Evolutionary conservation across 352 stramenopile species (phyloP).

Genomic region (Albugo candida): DNA sequence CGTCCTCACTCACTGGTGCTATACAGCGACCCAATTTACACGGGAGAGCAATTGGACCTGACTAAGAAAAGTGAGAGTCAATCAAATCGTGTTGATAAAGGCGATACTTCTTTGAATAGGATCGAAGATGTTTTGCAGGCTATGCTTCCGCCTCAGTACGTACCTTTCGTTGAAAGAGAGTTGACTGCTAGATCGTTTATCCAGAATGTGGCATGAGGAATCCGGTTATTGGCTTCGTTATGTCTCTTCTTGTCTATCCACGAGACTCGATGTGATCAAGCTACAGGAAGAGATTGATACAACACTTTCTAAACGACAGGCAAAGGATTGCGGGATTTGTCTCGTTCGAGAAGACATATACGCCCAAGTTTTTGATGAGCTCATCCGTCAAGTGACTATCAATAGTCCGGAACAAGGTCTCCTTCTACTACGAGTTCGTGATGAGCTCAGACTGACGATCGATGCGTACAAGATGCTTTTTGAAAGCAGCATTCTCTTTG

Average conservation of each 20-base stretch:
- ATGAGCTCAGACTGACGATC: constrained; percentile 87
- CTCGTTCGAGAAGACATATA: constrained; percentile 88
- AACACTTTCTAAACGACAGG: constrained; percentile 78
- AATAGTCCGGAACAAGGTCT: constrained; percentile 84
- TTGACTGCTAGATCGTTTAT: constrained; percentile 2
- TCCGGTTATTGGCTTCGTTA: constrained; percentile 84
- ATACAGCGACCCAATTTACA: constrained; percentile 82
- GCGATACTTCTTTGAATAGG: constrained; percentile 19
- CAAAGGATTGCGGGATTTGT: constrained; percentile 83
- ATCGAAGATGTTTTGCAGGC: constrained; percentile 66
- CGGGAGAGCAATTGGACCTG: constrained; percentile 47
- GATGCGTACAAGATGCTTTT: constrained; percentile 93
- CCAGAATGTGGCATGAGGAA: constrained; percentile 66
- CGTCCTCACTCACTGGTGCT: constrained; percentile 78
- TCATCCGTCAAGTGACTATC: constrained; percentile 85
- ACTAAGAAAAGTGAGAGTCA: constrained; percentile 18
- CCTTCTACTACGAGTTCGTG: constrained; percentile 78
- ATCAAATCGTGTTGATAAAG: constrained; percentile 10
- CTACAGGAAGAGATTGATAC: constrained; percentile 82
- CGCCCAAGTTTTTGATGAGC: constrained; percentile 81
- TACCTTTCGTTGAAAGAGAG: not conserved
- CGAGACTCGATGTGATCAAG: constrained; percentile 83
- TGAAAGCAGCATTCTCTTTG: constrained; percentile 85
- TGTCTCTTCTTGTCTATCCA: constrained; percentile 74
- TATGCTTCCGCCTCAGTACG: constrained; percentile 50